Evolutionary conservation across 2,329 filamentous ascomycete genomes (phyloP), one percentile per base, ranked within the genome.

Genomic region (Sarocladium brachiariae): DNA sequence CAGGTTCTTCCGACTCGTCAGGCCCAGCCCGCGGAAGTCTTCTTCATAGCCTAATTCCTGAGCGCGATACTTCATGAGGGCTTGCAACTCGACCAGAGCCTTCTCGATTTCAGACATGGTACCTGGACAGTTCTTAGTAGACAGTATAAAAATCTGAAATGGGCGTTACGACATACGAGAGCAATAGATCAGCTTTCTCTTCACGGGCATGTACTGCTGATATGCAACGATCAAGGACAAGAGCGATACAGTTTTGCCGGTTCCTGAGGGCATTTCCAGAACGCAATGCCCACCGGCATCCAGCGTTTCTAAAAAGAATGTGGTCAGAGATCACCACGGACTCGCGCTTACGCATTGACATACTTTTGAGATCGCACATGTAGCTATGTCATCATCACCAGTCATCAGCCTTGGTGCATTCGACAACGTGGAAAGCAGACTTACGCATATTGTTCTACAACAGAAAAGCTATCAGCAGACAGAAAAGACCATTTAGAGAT

Each of bases 61-160:
- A 5, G 89, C 75, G 14, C 93, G 86, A 63, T 96, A 97, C 64
- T 95, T 95, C 91, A 99, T 99, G 50, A 99, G 71, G 21, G 84
- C 84, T 65, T 93, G 90, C 59, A 99, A 67, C 68, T 99, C 93
- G 9, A 89, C 88, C 49, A 99, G 70, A 0, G 95, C 93, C 70
- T 99, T 99, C 66, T 99, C 93, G 62, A 99, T 99, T 72, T 99
- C 93, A 33, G 93, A 99, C 91, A 99, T 99, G 51, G 93, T 99
- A 72, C 80, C 80, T 83, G 46, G 9, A 38, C 11, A 24, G 3
- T n/a, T n/a, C n/a, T 43, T 4, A 38, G 35, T n/a, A 25, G 23
- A 4, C 23, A 18, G 16, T 9, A n/a, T n/a, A n/a, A 30, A 25
- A 3, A 39, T 4, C 8, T 16, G 16, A 21, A 25, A 18, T 13